Percentiles rank a stretch among this genome's conserved stretches.
phyloP scores from a whole-genome alignment of 768 basidiomycete genomes.

The Lactifluus rugatus region DNA sequence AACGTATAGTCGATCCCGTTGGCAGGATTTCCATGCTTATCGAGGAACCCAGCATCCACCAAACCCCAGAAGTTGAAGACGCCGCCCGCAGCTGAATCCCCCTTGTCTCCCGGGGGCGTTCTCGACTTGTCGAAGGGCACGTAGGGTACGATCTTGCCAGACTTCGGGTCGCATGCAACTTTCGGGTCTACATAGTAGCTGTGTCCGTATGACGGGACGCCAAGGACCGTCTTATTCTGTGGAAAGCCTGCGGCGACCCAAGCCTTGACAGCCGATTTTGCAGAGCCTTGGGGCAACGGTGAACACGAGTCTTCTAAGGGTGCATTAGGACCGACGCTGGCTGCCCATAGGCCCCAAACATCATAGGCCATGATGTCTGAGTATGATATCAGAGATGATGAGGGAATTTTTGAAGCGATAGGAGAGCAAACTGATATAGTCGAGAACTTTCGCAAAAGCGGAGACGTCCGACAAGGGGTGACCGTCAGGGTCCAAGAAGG shows the following conservation, averaged over 20 bases:
- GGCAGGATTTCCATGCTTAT: conserved; percentile 5
- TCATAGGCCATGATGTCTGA: conserved; percentile 19
- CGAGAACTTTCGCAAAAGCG: conserved; percentile 10
- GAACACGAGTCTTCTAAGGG: conserved; percentile 18
- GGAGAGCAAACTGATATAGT: conserved; percentile 9
- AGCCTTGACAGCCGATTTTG: conserved; percentile 8
- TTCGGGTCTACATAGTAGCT: conserved; percentile 41
- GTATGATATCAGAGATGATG: not conserved
- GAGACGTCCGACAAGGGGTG: conserved; percentile 4
- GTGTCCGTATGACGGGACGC: conserved; percentile 79
- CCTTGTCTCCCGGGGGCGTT: conserved; percentile 35
- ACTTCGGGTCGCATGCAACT: conserved; percentile 28
- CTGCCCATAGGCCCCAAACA: conserved; percentile 10
- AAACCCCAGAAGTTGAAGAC: conserved; percentile 18
- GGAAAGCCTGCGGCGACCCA: conserved; percentile 17
- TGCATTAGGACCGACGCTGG: conserved; percentile 12
- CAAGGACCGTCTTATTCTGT: conserved; percentile 58
- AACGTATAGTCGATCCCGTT: conserved; percentile 42
- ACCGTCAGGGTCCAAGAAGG: not conserved
- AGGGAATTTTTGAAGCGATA: too few species aligned
- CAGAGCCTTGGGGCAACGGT: not conserved
- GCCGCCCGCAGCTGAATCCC: conserved; percentile 22
- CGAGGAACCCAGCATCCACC: conserved; percentile 11
- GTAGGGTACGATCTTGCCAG: conserved; percentile 35
- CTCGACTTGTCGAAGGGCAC: conserved; percentile 39